Base-by-base conservation (phyloP, 1,284 basidiomycete genomes). In the Ganoderma boninense region DNA sequence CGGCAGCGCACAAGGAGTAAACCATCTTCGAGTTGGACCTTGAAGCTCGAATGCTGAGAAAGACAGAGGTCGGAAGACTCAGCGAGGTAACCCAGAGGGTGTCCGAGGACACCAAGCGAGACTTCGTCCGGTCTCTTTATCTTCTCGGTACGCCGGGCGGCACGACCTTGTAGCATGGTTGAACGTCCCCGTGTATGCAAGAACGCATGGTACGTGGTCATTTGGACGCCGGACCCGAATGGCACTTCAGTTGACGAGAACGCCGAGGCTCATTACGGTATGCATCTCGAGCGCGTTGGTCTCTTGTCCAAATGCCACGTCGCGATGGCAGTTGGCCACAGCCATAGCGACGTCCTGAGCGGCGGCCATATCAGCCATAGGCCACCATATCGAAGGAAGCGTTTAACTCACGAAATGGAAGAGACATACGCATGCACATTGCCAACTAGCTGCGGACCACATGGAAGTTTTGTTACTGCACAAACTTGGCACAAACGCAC, bases 1-100 rank as follows among this genome's bases (percentile, higher is more conserved):
- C 71, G 23, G 74, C 59, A 32, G 67, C 59, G 54, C 70, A 62
- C 69, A 59, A 65, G 65, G 71, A 69, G 62, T 66, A 71, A 18
- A 60, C n/a, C 74, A 74, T 73, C 54, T 67, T 62, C 32, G 20
- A 10, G 4, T 16, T 16, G 14, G 4, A 29, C 6, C 40, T 29
- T 43, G 42, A 42, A 44, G 49, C 49, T 54, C 26, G 49, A 54
- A 23, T 54, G 13, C 42, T 23, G 5, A 13, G 11, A 13, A 23
- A 26, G 11, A 4, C 23, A 32, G 32, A 32, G 32, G 49, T 26
- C 13, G 42, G 42, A 20, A 42, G 11, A 23, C 38, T 8, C 23
- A 26, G 23, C 40, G n/a, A 38, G n/a, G 42, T 43, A 29, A 43
- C 20, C 60, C 23, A 23, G 38, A 40, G 60, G 42, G 42, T 13